Conservation (phyloP, 352 stramenopile genomes). For the Globisporangium barbulae region DNA sequence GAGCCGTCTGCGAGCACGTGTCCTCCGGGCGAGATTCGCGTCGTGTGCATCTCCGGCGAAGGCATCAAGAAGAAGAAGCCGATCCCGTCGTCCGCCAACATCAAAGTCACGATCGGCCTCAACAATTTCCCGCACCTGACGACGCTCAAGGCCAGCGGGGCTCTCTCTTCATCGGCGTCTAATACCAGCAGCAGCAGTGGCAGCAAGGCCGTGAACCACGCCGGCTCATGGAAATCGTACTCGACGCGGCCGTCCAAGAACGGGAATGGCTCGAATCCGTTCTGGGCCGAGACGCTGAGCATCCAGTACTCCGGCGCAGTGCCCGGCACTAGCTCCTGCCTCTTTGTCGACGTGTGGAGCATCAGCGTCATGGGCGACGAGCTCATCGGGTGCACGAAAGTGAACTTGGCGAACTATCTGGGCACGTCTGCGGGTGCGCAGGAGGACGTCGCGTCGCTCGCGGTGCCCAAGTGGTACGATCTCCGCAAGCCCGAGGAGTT, state of each 20-base stretch:
- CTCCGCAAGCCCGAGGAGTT: conserved; percentile 58
- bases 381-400: conserved; percentile 64
- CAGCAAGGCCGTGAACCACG: conserved; percentile 40
- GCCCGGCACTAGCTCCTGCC: conserved; percentile 63
- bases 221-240: conserved; percentile 64
- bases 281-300: conserved; percentile 78
- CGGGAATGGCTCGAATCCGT: conserved; percentile 41
- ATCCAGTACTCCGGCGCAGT: conserved; percentile 77
- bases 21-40: conserved; percentile 74
- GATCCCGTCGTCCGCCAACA: conserved; percentile 33
- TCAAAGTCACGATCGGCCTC: conserved; percentile 67
- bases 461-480: conserved; percentile 78
- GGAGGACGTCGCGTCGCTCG: conserved; percentile 63
- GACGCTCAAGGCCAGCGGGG: conserved; percentile 30
- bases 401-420: conserved; percentile 77
- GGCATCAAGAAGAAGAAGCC: conserved; percentile 48
- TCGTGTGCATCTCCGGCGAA: conserved; percentile 75
- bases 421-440: conserved; percentile 54
- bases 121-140: conserved; percentile 72
- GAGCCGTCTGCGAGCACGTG: conserved; percentile 56
- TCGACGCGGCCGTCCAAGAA: conserved; percentile 59
- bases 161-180: neutral
- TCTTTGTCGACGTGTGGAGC: conserved; percentile 79
- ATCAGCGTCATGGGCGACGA: conserved; percentile 77
- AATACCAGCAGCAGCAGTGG: conserved; percentile 15